Evolutionary conservation across 306 rosid genomes (phyloP), one percentile per base, ranked within the genome.

Genomic region (Sophora flavescens): DNA sequence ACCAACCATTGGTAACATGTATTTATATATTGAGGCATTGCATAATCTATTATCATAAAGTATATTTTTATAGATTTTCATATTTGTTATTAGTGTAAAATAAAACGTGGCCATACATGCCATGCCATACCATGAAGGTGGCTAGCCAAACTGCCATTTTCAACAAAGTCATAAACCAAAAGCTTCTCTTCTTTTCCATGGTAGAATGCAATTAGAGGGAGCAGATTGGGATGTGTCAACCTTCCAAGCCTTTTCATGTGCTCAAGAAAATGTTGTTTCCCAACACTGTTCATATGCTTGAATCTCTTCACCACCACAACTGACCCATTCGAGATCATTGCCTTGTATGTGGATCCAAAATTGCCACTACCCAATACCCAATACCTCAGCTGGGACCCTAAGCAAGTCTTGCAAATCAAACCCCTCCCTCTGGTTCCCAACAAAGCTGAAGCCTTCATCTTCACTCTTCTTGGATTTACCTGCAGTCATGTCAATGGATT

Each of bases 291-390:
- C 97, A 95, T 88, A 59, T 86, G 68, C 84, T 80, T 87, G 68
- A 95, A 89, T 76, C 97, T 90, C 87, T 92, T 95, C 83, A 95
- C 99, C 11, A 86, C 97, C 84, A 90, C 72, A 68, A 86, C 80
- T 2, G 86, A 74, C 68, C 97, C 97, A 16, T 16, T 84, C 52
- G 75, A 3, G 54, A 95, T 74, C 80, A 75, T 66, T 2, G 97
- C 97, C 68, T 92, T 95, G 47, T 89, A 95, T 0, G 97, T 88
- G 0, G 97, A 88, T 13, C 97, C 99, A 75, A 95, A 89, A 14
- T 92, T 86, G 2, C 97, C 97, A 80, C 92, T 86, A 0, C 97
- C 99, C 8, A 95, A 59, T 86, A 0, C 97, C 99, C 8, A 95
- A 59, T 38, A 92, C 91, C 84, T 90, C 92, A 6, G 97, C 97